Evolutionary conservation across 2,329 filamentous ascomycete species (phyloP).

Genomic region (Xylariaceae sp.): DNA sequence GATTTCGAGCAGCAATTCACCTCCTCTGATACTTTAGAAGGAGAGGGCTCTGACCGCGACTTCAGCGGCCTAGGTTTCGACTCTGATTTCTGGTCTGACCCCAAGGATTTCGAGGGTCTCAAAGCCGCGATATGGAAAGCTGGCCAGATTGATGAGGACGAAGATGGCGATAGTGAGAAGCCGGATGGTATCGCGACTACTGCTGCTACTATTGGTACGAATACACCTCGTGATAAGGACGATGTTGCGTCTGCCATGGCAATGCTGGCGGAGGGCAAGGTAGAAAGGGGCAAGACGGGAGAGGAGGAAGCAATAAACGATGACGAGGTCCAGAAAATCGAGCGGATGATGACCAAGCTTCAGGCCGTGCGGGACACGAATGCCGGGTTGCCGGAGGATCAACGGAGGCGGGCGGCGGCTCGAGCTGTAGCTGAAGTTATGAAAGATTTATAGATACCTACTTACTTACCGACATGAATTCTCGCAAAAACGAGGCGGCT

Average conservation of each 20-base stretch:
- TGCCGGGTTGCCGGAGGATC: constrained; percentile 55
- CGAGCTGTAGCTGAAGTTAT: constrained; percentile 62
- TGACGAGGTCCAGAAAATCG: constrained; percentile 55
- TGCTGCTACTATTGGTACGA: too few species aligned
- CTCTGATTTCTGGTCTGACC: constrained; percentile 51
- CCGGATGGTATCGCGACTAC: constrained; percentile 18
- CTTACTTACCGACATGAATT: too few species aligned
- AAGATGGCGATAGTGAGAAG: constrained; percentile 21
- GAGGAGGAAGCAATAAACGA: constrained; percentile 31
- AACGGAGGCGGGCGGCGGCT: constrained; percentile 57
- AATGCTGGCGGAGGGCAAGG: constrained; percentile 17
- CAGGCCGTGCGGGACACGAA: constrained; percentile 58
- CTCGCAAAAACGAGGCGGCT: too few species aligned
- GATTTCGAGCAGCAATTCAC: constrained; percentile 31
- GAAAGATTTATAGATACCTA: constrained; percentile 57
- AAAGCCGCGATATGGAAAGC: constrained; percentile 49
- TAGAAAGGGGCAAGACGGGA: constrained; percentile 33
- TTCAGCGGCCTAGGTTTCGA: constrained; percentile 49
- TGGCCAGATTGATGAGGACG: constrained; percentile 17
- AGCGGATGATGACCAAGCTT: constrained; percentile 61
- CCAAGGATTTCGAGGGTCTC: constrained; percentile 49
- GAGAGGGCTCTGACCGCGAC: constrained; percentile 32
- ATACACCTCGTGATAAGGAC: too few species aligned
- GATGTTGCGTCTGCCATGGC: too few species aligned
- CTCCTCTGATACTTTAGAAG: constrained; percentile 24